Conservation (phyloP, 2,329 filamentous ascomycete species). For the Emericellopsis cladophorae region DNA sequence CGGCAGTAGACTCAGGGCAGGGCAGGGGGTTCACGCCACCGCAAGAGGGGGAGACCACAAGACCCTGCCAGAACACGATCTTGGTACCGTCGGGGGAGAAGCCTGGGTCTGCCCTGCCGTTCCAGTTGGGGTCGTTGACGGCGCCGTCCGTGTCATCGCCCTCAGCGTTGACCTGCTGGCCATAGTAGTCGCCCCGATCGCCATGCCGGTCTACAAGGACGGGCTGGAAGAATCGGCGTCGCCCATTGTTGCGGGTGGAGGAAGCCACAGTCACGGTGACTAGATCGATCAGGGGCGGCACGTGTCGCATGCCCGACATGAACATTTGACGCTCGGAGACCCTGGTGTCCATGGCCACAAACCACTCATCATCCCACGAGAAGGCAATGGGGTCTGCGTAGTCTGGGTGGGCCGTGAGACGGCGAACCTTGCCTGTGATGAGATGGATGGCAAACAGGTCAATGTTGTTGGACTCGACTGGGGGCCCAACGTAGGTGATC, state of each 20-base stretch:
- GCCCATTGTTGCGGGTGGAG: slow-evolving; percentile 31
- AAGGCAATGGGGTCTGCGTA: slow-evolving; percentile 28
- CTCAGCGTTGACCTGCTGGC: slow-evolving; percentile 26
- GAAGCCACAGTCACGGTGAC: slow-evolving; percentile 17
- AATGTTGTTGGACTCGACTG: slow-evolving; percentile 28
- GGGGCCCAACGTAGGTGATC: slow-evolving; percentile 25
- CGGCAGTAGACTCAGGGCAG: slow-evolving; percentile 24
- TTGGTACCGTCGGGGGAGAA: slow-evolving; percentile 26
- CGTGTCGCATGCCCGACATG: slow-evolving; percentile 21
- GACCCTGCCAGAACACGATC: slow-evolving; percentile 27
- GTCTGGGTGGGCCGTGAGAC: slow-evolving; percentile 28
- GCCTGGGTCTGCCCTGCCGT: slow-evolving; percentile 29
- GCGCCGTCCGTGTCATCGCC: slow-evolving; percentile 18
- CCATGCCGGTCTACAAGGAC: slow-evolving; percentile 28
- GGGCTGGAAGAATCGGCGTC: slow-evolving; percentile 30
- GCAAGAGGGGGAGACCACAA: slow-evolving; percentile 24
- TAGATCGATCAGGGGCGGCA: slow-evolving; percentile 28
- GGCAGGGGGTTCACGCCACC: slow-evolving; percentile 27
- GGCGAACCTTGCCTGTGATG: slow-evolving; percentile 23
- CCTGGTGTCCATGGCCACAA: slow-evolving; percentile 28
- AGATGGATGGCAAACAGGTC: slow-evolving; percentile 28
- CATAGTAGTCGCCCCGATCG: slow-evolving; percentile 29
- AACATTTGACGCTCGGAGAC: slow-evolving; percentile 27
- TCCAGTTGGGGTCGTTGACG: slow-evolving; percentile 33
- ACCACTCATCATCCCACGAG: slow-evolving; percentile 28